phyloP scores from a whole-genome alignment of 257 asterid genomes.

The Nicotiana sylvestris region DNA sequence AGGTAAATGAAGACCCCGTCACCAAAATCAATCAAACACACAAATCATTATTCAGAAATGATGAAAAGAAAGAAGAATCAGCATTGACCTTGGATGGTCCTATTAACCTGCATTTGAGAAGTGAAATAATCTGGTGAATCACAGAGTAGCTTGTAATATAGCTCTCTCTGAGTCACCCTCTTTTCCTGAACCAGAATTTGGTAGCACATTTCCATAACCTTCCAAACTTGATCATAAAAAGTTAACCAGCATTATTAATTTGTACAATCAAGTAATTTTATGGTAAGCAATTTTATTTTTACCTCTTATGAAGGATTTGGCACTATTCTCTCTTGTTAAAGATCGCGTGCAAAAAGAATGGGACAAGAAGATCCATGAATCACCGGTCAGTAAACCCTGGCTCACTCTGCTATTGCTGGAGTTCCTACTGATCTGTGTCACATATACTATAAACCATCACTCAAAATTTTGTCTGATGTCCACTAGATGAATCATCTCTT shows the following conservation, averaged over 20 bases:
- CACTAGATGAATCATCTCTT: not conserved
- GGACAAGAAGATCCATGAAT: constrained; percentile 62
- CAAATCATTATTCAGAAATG: not conserved
- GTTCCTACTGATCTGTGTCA: constrained; percentile 60
- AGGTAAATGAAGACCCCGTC: not conserved
- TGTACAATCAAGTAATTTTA: not conserved
- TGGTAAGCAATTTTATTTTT: not conserved
- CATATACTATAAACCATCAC: not conserved
- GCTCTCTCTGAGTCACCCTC: constrained; percentile 87
- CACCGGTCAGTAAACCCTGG: constrained; percentile 63
- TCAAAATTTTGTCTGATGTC: not conserved
- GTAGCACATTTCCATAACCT: constrained; percentile 88
- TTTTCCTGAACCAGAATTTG: constrained; percentile 65
- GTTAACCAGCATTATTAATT: not conserved
- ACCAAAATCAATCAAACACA: not conserved
- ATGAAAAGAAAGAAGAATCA: not conserved
- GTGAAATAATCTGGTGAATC: constrained; percentile 70
- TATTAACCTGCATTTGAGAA: constrained; percentile 74
- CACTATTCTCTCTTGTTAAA: constrained; percentile 59
- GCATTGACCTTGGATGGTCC: constrained; percentile 67
- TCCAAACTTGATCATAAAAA: constrained; percentile 59
- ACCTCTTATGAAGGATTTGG: constrained; percentile 72
- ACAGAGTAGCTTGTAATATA: constrained; percentile 80
- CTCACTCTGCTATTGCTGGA: constrained; percentile 69
- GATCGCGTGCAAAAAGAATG: constrained; percentile 66